phyloP scores from a whole-genome alignment of 176 grass and related monocot genomes.

The Lolium perenne region DNA sequence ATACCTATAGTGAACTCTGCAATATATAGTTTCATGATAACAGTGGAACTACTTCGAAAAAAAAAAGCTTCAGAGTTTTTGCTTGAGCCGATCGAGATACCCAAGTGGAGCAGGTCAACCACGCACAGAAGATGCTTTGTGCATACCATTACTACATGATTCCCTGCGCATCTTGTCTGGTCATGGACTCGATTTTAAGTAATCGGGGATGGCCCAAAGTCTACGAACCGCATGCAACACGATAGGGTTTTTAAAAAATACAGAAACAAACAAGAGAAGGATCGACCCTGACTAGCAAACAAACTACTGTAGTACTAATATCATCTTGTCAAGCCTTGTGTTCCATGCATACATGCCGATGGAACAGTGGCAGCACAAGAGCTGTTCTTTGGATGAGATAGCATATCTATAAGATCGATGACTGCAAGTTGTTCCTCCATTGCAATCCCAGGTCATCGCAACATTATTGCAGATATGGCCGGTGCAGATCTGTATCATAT shows the following conservation, averaged over 20 bases:
- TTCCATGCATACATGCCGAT: slow-evolving; percentile 40
- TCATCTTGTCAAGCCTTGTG: background rate
- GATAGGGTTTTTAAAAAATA: background rate
- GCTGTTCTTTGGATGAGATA: slow-evolving; percentile 18
- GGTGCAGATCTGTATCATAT: background rate
- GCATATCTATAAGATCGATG: background rate
- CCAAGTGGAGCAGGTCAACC: background rate
- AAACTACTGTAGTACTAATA: background rate
- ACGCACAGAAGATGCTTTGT: background rate
- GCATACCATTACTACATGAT: background rate
- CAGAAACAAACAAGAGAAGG: background rate
- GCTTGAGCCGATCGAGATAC: background rate
- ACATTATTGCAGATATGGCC: background rate
- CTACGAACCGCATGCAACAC: slow-evolving; percentile 4
- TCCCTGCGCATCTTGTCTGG: slow-evolving; percentile 7
- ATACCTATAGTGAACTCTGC: background rate
- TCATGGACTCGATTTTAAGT: background rate
- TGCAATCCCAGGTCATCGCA: slow-evolving; percentile 15
- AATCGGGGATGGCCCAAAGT: background rate
- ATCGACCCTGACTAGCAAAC: background rate
- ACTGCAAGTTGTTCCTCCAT: slow-evolving; percentile 15
- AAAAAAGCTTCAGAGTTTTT: background rate
- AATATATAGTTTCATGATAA: background rate
- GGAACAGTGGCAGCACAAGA: background rate
- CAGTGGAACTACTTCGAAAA: too few relatives aligned